Base-by-base conservation (phyloP, 1,284 basidiomycete species). In the Cutaneotrichosporon arboriforme region DNA sequence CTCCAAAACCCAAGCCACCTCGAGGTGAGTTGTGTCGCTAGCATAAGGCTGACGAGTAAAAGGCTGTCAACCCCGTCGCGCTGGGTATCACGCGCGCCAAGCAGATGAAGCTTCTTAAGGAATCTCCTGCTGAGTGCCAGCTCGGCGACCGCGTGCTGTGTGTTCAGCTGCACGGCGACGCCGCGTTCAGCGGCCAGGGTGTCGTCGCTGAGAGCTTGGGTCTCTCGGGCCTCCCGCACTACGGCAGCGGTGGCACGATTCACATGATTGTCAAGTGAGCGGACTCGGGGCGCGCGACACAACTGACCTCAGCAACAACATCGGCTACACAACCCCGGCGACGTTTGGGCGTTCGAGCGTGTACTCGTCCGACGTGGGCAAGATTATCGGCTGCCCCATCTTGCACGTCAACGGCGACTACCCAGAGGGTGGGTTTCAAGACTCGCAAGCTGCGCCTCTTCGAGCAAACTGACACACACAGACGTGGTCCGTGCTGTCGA, bases 401-500 rank as follows among this genome's bases (percentile, higher is more conserved):
- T 70, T 93, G n/a, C 90, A 93, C 60, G 89, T 92, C 58, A 93
- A 93, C 63, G 90, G 90, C 7, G 90, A 94, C 68, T 77, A 87
- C 68, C 88, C 88, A 0, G 91, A 96, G 81, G 89, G 83, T 87
- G 64, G 52, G 65, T 63, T 21, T 13, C 14, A 31, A 18, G 20
- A 3, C 18, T 17, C 9, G 10, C 10, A 33, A 8, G n/a, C 14
- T 10, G 26, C 26, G 10, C 26, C 26, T 31, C 26, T 31, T 31
- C 26, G 26, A 31, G 26, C 7, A 31, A n/a, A 31, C 53, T 53
- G 43, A 52, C 52, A 56, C 15, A 56, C 15, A 34, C 61, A 86
- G 88, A 89, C 59, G 88, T 91, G 9, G 81, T 83, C 7, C 80
- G 84, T 4, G 88, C 88, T 2, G 80, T 90, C 64, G 82, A 88